Evolutionary conservation across 2,329 filamentous ascomycete genomes (phyloP), one percentile per base, ranked within the genome.

Genomic region (Pseudopyricularia cyperi): DNA sequence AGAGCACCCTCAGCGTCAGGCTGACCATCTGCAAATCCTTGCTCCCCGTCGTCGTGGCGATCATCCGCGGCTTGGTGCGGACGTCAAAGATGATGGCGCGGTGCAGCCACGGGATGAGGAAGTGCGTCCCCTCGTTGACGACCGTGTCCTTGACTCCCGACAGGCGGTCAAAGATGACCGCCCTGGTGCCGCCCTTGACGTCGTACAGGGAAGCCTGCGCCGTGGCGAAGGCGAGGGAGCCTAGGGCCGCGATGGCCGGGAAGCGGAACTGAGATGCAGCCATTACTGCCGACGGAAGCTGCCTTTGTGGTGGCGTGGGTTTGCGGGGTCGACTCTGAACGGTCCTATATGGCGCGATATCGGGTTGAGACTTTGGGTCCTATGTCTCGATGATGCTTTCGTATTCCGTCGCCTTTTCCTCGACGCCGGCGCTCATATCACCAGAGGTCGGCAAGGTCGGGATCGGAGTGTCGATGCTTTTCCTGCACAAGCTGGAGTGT

Each of bases 21-120:
- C 89, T 96, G 64, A 98, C 93, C 93, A 98, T 98, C 76, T 98
- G 93, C 77, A 98, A 71, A 73, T 98, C 93, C 81, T 98, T 98
- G 79, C 85, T 91, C 54, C 93, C 93, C 12, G 93, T 98, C 24
- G 93, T 98, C 28, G 93, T 98, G 59, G 87, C 88, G 67, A 98
- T 97, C 69, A 95, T 97, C 66, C 93, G 81, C 56, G 93, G 93
- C 79, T 95, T 94, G 53, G 94, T 98, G 57, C 93, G 85, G 59
- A 98, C 93, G 73, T 98, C 93, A 68, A 95, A 98, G 67, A 95
- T 77, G 72, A 98, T 89, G 62, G 85, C 87, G 70, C 83, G 85
- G 71, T 98, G 93, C 66, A 98, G 73, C 93, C 93, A 98, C 7
- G 93, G 93, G 35, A 98, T 71, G 52, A 98, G 74, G 69, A 98